Evolutionary conservation across 2,329 filamentous ascomycete genomes (phyloP), one percentile per base, ranked within the genome.

Genomic region (Microdochium paspali): DNA sequence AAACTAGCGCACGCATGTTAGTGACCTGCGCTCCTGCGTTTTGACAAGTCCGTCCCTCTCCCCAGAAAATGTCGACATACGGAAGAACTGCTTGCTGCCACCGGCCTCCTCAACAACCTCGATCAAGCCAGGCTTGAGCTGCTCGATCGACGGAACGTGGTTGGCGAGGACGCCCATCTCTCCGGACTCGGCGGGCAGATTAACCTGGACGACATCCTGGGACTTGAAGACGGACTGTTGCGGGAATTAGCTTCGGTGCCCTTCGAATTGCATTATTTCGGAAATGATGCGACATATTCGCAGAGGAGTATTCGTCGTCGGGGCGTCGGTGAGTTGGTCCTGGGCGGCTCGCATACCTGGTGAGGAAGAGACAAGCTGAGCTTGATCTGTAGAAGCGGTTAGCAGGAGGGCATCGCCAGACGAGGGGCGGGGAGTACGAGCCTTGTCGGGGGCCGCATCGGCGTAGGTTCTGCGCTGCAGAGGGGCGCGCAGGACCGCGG

Each of bases 141-240:
- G 93, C 80, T 98, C 93, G 66, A 98, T 97, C 53, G 90, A 90
- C 56, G 93, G 90, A 63, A 98, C 93, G 82, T 98, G 93, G 80
- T 93, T 94, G 69, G 93, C 93, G 66, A 98, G 86, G 62, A 98
- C 85, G 86, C 93, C 93, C 93, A 98, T 98, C 63, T 97, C 93
- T 69, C 93, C 93, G 54, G 90, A 94, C 71, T 95, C 93, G 65
- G 93, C 93, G 68, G 93, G 86, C 65, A 98, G 85, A 82, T 98
- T 98, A 78, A 98, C 93, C 78, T 98, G 93, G 65, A 97, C 84
- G 66, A 83, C 79, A 65, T 80, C 77, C 62, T 81, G 73, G 59
- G 73, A 82, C 70, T 79, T 79, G 76, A 79, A 84, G 72, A 84
- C 73, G 61, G 84, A 73, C 86, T 90, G 65, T 64, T 73, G 74